Evolutionary conservation across 257 asterid genomes (phyloP), one percentile per base, ranked within the genome.

Genomic region (Forsythia viridissima): DNA sequence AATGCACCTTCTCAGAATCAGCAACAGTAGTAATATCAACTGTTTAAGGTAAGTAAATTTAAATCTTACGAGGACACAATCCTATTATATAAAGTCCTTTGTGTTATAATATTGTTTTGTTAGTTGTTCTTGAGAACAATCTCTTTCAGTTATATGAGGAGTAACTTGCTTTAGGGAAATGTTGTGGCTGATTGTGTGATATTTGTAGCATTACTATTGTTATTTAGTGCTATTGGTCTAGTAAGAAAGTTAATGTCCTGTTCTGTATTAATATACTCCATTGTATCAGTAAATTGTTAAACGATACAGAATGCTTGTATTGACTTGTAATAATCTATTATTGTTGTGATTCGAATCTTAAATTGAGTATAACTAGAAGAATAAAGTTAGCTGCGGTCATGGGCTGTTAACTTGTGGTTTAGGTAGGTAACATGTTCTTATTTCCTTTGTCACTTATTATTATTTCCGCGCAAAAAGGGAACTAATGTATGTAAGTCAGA

Each of bases 1-100:
- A 88, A 87, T 75, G 79, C 90, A n/a, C 13, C 67, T 77, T 95
- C 91, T 0, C 97, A 93, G 75, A 92, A 91, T 83, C 96, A 89
- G 84, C 91, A 91, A 88, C 80, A 86, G 84, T 37, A 68, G 82
- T 69, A 12, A 75, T 36, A 44, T 72, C 61, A 46, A 34, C 71
- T 61, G 77, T 51, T 67, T 74, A 46, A 68, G 83, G 85, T 81
- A 78, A 76, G 72, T 77, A 21, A 2, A 57, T 71, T 76, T 42
- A 8, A 38, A 4, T 77, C 40, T 12, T 70, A 20, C 55, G 78
- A 21, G 40, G n/a, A 46, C 46, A 42, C 9, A 4, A 42, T 8
- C 46, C 46, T 42, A 5, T 42, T 7, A 43, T 43, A 8, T 21
- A 55, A n/a, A 5, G 21, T 55, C 2, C 8, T 15, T 1, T 6